phyloP scores from a whole-genome alignment of 345 rosid genomes.

The Mangifera indica region DNA sequence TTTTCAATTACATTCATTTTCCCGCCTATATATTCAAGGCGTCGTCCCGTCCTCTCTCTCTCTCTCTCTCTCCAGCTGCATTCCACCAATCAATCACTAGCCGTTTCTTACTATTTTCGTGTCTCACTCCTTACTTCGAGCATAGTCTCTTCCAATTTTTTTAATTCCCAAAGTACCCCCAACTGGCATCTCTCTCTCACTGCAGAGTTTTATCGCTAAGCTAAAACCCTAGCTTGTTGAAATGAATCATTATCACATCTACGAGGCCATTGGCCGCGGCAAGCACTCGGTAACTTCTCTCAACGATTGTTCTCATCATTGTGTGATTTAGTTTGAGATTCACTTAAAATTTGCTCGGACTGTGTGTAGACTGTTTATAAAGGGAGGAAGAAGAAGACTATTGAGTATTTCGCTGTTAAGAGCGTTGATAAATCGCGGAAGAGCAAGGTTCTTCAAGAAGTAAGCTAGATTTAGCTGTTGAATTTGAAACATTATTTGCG shows the following conservation, averaged over 20 bases:
- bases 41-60: not conserved
- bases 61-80: not conserved
- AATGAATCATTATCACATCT: slow-evolving; percentile 93
- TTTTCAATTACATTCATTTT: slow-evolving; percentile 23
- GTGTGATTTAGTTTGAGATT: slow-evolving; percentile 1
- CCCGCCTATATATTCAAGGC: slow-evolving; percentile 31
- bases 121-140: not conserved
- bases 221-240: slow-evolving; percentile 29
- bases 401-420: slow-evolving; percentile 93
- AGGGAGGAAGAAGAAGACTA: slow-evolving; percentile 97
- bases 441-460: slow-evolving; percentile 95
- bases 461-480: slow-evolving; percentile 26
- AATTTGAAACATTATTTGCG: not conserved
- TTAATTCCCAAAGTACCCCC: slow-evolving; percentile 19
- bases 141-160: not conserved
- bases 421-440: slow-evolving; percentile 90
- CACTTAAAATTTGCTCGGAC: not conserved
- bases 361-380: slow-evolving; percentile 71
- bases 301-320: not conserved
- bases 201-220: slow-evolving; percentile 18
- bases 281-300: slow-evolving; percentile 72
- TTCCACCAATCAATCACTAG: slow-evolving; percentile 6
- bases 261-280: slow-evolving; percentile 97
- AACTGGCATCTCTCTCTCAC: slow-evolving; percentile 16
- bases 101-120: slow-evolving; percentile 13